Conservation (phyloP, 257 asterid genomes). For the Misopates orontium region DNA sequence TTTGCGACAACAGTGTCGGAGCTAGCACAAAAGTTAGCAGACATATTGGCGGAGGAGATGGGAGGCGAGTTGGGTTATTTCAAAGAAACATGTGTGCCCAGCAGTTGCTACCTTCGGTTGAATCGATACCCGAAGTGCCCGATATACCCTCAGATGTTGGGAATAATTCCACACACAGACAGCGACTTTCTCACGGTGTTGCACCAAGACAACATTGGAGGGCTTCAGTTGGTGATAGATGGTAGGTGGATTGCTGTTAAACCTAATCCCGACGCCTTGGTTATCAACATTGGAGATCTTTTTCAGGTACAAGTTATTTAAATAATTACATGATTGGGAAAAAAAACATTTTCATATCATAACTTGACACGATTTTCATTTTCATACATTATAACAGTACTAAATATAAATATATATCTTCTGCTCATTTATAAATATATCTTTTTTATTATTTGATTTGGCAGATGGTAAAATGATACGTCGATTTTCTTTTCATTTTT, state of each 20-base stretch:
- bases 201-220: constrained; percentile 79
- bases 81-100: constrained; percentile 50
- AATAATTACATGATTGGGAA: too few species aligned
- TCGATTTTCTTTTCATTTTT: too few species aligned
- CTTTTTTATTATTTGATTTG: too few species aligned
- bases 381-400: too few species aligned
- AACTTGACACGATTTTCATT: too few species aligned
- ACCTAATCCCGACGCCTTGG: constrained; percentile 67
- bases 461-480: too few species aligned
- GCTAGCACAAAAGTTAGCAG: constrained; percentile 56
- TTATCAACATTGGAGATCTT: constrained; percentile 82
- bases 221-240: constrained; percentile 72
- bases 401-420: too few species aligned
- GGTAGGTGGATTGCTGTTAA: constrained; percentile 79
- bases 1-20: constrained; percentile 51
- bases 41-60: constrained; percentile 55
- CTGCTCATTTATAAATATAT: too few species aligned
- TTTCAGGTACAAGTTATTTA: constrained; percentile 58
- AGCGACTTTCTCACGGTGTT: constrained; percentile 78
- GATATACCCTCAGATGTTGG: constrained; percentile 45
- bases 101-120: constrained; percentile 72
- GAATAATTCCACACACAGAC: constrained; percentile 82
- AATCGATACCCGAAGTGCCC: constrained; percentile 81
- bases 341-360: too few species aligned
- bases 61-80: constrained; percentile 46